Base-by-base conservation (phyloP, 2,329 filamentous ascomycete genomes). In the Pleochaeta shiraiana region DNA sequence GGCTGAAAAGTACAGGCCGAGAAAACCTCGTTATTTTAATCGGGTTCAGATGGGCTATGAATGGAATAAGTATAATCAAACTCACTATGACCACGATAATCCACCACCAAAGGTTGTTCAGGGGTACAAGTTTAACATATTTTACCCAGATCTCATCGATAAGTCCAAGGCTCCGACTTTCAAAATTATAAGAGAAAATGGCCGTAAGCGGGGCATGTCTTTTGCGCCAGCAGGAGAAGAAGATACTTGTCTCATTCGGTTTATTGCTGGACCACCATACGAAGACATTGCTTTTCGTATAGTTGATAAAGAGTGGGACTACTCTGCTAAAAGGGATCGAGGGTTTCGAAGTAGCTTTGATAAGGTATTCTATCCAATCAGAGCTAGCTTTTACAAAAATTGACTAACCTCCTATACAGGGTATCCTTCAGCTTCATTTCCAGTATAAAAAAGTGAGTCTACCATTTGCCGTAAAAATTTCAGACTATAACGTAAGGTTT, bases 51-150 rank as follows among this genome's bases (percentile, higher is more conserved):
- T 96, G 88, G 93, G 93, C 64, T 98, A 97, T 74, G 93, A 98
- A 75, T 98, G 93, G 93, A 98, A 98, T 79, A 98, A 98, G 76
- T 98, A 98, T 80, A 98, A 98, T 72, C 93, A 98, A 76, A 98
- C 93, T 14, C 93, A 98, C 76, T 98, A 98, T 76, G 93, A 97
- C 74, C 90, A 96, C 74, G 92, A 97, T 73, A 96, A 97, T 71
- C 93, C 93, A 1, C 93, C 93, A 1, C 93, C 93, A 30, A 96
- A 95, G 76, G 92, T 98, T 6, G 93, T 98, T 12, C 93, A 98
- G 74, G 93, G 93, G 65, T 98, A 98, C 79, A 96, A 95, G 74
- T 98, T 98, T 80, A 97, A 98, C 76, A 92, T 98, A 63, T 98
- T 98, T 76, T 98, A 98, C 72, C 93, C 93, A 0, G 93, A 98